Conservation (phyloP, 1,139 yeast genomes). For the Kodamaea sp. region DNA sequence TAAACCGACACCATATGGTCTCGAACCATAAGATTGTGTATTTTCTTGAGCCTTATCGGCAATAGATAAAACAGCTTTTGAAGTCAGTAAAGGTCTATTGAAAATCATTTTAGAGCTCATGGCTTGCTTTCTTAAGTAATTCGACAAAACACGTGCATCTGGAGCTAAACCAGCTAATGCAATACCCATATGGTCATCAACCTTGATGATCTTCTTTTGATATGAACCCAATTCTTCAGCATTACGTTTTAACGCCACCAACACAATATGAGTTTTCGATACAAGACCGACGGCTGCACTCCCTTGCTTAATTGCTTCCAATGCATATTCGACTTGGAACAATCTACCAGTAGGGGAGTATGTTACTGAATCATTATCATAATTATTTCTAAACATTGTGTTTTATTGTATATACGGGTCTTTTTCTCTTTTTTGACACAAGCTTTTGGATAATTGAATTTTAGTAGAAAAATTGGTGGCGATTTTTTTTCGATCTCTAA, state of each 20-base stretch:
- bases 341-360: conserved; percentile 96
- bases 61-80: conserved; percentile 77
- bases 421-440: not conserved
- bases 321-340: conserved; percentile 92
- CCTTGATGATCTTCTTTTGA: conserved; percentile 87
- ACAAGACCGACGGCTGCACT: conserved; percentile 94
- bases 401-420: conserved; percentile 1
- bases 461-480: not conserved
- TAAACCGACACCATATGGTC: conserved; percentile 97
- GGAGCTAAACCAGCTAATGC: conserved; percentile 98
- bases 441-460: not conserved
- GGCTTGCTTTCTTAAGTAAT: conserved; percentile 86
- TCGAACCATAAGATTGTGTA: conserved; percentile 92
- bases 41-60: conserved; percentile 97
- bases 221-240: conserved; percentile 97
- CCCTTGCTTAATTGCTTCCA: conserved; percentile 97
- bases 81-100: conserved; percentile 82
- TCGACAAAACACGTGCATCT: conserved; percentile 90
- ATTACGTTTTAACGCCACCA: conserved; percentile 91
- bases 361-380: conserved; percentile 97
- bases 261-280: conserved; percentile 80
- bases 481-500: not conserved
- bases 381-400: conserved; percentile 85
- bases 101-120: conserved; percentile 82
- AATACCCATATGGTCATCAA: conserved; percentile 91